Evolutionary conservation across 164 flowering plant species (phyloP).

Genomic region (Macadamia integrifolia): DNA sequence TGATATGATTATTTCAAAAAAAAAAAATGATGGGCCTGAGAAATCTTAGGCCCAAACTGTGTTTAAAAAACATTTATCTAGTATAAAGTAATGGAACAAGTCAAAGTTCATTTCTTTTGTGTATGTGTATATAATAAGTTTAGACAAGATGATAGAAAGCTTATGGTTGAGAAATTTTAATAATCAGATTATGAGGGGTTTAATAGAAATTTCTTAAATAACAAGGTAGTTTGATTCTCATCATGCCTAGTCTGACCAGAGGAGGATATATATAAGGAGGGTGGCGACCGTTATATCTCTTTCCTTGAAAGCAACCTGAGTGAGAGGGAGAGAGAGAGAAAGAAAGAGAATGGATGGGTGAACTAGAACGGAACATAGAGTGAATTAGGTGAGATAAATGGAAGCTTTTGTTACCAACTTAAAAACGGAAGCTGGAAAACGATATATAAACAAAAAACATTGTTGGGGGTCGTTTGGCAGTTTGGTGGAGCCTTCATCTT

Average conservation of each 20-base stretch:
- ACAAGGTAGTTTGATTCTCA: not conserved
- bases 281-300: slow-evolving; percentile 11
- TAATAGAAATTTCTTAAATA: not conserved
- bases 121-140: too few relatives aligned
- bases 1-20: too few relatives aligned
- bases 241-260: not conserved
- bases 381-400: slow-evolving; percentile 18
- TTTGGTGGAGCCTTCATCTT: too few relatives aligned
- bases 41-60: too few relatives aligned
- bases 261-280: not conserved
- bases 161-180: not conserved
- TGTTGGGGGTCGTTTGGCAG: not conserved
- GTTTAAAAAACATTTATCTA: too few relatives aligned
- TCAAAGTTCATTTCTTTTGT: too few relatives aligned
- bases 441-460: not conserved
- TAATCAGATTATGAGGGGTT: too few relatives aligned
- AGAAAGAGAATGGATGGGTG: slow-evolving; percentile 18
- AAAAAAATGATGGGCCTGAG: too few relatives aligned
- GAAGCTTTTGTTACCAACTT: slow-evolving; percentile 23
- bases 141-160: not conserved
- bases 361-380: slow-evolving; percentile 22
- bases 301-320: slow-evolving; percentile 12
- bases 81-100: not conserved
- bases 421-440: not conserved
- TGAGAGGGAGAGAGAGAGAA: not conserved